phyloP scores from a whole-genome alignment of 2,329 filamentous ascomycete species.

The Zelopaecilomyces penicillatus region DNA sequence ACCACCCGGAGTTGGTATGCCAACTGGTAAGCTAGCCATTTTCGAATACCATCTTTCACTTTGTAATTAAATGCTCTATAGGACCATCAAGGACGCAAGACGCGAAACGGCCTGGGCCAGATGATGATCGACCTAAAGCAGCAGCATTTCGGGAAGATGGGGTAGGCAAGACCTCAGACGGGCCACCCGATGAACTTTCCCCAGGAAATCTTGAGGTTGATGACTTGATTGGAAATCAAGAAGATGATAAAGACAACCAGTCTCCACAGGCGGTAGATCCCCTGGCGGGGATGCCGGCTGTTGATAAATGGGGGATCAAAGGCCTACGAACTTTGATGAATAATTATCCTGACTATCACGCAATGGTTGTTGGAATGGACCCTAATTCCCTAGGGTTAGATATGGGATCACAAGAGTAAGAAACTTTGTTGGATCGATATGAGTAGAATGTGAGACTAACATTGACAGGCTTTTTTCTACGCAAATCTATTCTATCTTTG shows the following conservation, averaged over 20 bases:
- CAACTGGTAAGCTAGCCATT: constrained; percentile 9
- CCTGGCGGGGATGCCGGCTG: constrained; percentile 51
- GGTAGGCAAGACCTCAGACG: constrained; percentile 27
- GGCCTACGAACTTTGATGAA: constrained; percentile 56
- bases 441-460: not conserved
- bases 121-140: constrained; percentile 38
- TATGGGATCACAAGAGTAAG: constrained; percentile 49
- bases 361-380: constrained; percentile 52
- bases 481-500: constrained; percentile 54
- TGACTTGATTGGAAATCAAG: constrained; percentile 27
- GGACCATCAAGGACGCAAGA: constrained; percentile 35
- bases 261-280: constrained; percentile 44
- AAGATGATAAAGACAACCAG: constrained; percentile 34
- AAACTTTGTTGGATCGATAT: not conserved
- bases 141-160: constrained; percentile 36
- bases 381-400: constrained; percentile 50
- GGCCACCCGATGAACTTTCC: constrained; percentile 26
- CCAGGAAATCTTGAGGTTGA: constrained; percentile 42
- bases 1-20: constrained; percentile 33
- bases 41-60: not conserved
- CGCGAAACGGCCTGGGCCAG: constrained; percentile 30
- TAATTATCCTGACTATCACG: constrained; percentile 54
- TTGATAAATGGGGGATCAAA: constrained; percentile 58
- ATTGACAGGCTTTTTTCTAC: constrained; percentile 44
- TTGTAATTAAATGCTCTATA: constrained; percentile 4